phyloP scores from a whole-genome alignment of 108 stramenopile genomes.

The Nitzschia inconspicua region DNA sequence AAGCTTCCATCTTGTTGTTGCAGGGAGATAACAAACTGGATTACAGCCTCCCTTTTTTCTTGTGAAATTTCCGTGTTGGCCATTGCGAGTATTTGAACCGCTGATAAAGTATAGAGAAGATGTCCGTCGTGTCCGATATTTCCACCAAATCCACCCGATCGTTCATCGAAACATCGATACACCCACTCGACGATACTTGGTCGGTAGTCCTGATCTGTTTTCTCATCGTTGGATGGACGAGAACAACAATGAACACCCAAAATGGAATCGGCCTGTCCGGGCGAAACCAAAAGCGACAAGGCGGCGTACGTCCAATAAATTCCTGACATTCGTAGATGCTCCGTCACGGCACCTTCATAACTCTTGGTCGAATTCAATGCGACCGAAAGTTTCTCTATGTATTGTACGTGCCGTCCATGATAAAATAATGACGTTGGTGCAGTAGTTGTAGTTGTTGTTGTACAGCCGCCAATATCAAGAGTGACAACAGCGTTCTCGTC shows the following conservation, averaged over 20 bases:
- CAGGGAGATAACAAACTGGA: slow-evolving; percentile 71
- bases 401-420: slow-evolving; percentile 67
- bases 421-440: slow-evolving; percentile 55
- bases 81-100: slow-evolving; percentile 96
- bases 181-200: slow-evolving; percentile 91
- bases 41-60: slow-evolving; percentile 35
- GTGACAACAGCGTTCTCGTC: background rate
- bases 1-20: slow-evolving; percentile 97
- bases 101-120: slow-evolving; percentile 95
- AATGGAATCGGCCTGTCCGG: slow-evolving; percentile 49
- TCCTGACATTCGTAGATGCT: slow-evolving; percentile 93
- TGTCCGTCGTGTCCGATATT: slow-evolving; percentile 94
- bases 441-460: background rate
- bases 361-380: slow-evolving; percentile 75
- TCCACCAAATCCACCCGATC: slow-evolving; percentile 91
- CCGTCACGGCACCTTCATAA: slow-evolving; percentile 90
- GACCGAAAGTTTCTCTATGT: slow-evolving; percentile 68
- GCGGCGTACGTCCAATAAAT: slow-evolving; percentile 97
- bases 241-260: too few species aligned
- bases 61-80: slow-evolving; percentile 51
- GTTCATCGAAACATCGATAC: slow-evolving; percentile 76
- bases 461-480: slow-evolving; percentile 5
- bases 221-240: slow-evolving; percentile 3
- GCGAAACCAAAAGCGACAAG: slow-evolving; percentile 74
- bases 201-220: slow-evolving; percentile 12